phyloP scores from a whole-genome alignment of 1,139 yeast genomes.

The Suhomyces anneliseae region DNA sequence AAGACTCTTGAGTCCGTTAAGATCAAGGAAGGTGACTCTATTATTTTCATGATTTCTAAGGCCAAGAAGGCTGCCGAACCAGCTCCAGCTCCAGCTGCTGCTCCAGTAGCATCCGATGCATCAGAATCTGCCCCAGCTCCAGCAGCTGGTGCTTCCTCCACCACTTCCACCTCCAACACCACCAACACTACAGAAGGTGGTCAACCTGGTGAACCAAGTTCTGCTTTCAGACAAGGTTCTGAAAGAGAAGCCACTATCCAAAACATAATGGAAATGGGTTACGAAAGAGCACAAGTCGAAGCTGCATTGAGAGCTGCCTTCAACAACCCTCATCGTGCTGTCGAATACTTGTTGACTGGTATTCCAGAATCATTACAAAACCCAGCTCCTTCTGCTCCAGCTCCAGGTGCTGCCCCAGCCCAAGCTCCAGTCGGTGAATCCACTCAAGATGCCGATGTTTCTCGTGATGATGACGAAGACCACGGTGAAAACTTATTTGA shows the following conservation, averaged over 20 bases:
- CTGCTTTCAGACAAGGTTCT: conserved; percentile 61
- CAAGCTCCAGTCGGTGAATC: conserved; percentile 19
- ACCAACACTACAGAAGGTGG: conserved; percentile 24
- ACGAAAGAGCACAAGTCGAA: conserved; percentile 83
- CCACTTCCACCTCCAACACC: conserved; percentile 11
- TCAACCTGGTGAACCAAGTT: conserved; percentile 13
- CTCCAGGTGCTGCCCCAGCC: conserved; percentile 20
- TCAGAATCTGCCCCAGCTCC: conserved; percentile 14
- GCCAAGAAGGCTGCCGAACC: conserved; percentile 38
- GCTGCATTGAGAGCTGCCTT: conserved; percentile 92
- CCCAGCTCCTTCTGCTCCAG: conserved; percentile 6
- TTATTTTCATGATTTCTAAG: conserved; percentile 83
- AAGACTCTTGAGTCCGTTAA: conserved; percentile 71
- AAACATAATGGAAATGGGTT: conserved; percentile 95
- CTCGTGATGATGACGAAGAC: conserved; percentile 25
- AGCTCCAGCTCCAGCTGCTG: conserved; percentile 12
- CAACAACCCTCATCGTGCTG: conserved; percentile 98
- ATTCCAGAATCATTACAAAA: conserved; percentile 66
- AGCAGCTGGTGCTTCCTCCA: conserved; percentile 4
- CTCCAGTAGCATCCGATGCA: conserved; percentile 16
- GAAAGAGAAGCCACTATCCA: conserved; percentile 69
- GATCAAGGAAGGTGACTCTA: conserved; percentile 85
- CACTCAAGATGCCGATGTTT: conserved; percentile 24
- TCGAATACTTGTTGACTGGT: conserved; percentile 88
- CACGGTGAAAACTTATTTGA: conserved; percentile 60